phyloP scores from a whole-genome alignment of 192 early-diverging fungal species.

The Coemansia javaensis region DNA sequence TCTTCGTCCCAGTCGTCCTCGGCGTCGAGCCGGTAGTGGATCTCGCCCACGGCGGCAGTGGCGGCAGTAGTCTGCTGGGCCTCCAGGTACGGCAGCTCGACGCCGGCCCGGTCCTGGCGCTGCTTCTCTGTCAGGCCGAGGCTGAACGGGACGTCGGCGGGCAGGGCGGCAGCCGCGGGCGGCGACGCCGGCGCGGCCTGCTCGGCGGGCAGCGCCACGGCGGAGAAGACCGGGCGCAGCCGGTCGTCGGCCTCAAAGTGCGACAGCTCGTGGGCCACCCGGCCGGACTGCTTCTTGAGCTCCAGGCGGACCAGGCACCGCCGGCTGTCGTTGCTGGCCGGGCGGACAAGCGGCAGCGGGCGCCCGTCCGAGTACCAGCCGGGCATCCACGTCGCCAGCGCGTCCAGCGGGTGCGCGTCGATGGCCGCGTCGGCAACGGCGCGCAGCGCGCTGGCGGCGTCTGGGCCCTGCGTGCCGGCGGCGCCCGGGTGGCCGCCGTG shows the following conservation, averaged over 20 bases:
- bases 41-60: conserved; percentile 31
- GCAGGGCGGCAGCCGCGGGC: conserved; percentile 26
- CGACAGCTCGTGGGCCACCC: conserved; percentile 33
- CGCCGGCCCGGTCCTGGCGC: conserved; percentile 61
- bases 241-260: conserved; percentile 26
- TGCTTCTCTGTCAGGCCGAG: conserved; percentile 80
- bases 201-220: conserved; percentile 1
- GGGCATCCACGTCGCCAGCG: conserved; percentile 40
- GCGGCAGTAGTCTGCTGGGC: conserved; percentile 11
- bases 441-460: conserved; percentile 2
- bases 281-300: conserved; percentile 38
- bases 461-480: too few species aligned
- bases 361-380: conserved; percentile 46
- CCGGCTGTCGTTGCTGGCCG: conserved; percentile 21
- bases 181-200: background rate
- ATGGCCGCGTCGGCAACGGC: conserved; percentile 30
- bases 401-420: conserved; percentile 25
- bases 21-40: conserved; percentile 80
- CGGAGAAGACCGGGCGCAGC: conserved; percentile 12
- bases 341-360: conserved; percentile 14
- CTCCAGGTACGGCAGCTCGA: conserved; percentile 78
- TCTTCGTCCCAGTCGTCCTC: conserved; percentile 89
- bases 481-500: background rate
- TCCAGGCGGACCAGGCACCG: conserved; percentile 33
- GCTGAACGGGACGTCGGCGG: conserved; percentile 82